Evolutionary conservation across 2,329 filamentous ascomycete species (phyloP), one percentile per base, ranked within the genome.

Genomic region (Talaromyces verruculosus): DNA sequence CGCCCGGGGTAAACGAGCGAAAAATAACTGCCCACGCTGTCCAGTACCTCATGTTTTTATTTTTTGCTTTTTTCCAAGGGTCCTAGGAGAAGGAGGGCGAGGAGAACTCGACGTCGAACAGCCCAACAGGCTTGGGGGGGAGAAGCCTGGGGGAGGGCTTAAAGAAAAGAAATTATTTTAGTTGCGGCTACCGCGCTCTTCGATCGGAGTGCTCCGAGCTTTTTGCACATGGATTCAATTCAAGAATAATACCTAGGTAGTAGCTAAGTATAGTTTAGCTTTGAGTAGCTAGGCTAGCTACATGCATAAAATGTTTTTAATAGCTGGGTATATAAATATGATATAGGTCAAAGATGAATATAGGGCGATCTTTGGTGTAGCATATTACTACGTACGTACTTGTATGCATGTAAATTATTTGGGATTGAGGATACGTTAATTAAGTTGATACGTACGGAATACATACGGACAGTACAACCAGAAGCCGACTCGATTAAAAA

Each of bases 101-200:
- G 43, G 22, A 47, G 15, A 7, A 35, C 13, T 47, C 19, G 45
- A 47, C 25, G 25, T 25, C 25, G 25, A 25, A 25, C 25, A 25
- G 3, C 25, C 25, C 25, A 25, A 25, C 25, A 3, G 25, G 25
- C 25, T 25, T 1, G 25, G 25, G 25, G 25, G 25, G 25, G 25
- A 3, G 25, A 25, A 25, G 25, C 25, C 25, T 25, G 25, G 25
- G 25, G 25, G 25, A 43, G 43, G 35, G 19, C 25, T 10, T 51
- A 57, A 45, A 45, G n/a, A 39, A 57, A 45, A 25, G 19, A 47
- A 64, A 64, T 64, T 53, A 60, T 60, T 33, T 64, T 64, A 45
- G 30, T 43, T 43, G 62, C 62, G 62, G 62, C 62, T 64, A 64
- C 53, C 62, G 62, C 62, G 62, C 51, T 57, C 33, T 33, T 35